Conservation (phyloP, 2,329 filamentous ascomycete genomes). For the Sarocladium oryzae region DNA sequence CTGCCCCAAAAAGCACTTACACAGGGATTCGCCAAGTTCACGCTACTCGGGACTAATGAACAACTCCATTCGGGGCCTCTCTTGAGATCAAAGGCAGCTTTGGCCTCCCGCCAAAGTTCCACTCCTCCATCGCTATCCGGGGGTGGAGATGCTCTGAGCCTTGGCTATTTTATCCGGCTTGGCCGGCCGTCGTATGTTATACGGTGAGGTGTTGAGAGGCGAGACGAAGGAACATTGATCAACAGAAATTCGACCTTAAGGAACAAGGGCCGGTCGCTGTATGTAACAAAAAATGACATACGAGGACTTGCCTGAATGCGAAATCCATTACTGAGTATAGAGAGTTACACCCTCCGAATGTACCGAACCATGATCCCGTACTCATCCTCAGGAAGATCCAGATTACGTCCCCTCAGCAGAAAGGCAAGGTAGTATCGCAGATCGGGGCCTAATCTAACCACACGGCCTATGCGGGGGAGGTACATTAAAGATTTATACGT, state of each 20-base stretch:
- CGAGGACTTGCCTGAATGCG: too few species aligned
- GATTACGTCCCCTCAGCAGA: neutral
- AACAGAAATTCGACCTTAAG: neutral
- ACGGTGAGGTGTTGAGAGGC: neutral
- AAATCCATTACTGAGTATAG: too few species aligned
- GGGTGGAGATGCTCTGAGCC: neutral
- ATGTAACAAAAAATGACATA: too few species aligned
- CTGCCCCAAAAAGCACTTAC: neutral
- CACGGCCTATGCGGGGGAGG: conserved; percentile 1
- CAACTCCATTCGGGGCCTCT: too few species aligned
- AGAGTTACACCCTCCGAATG: too few species aligned
- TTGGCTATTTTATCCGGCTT: conserved; percentile 5
- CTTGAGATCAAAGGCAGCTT: too few species aligned
- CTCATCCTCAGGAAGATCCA: neutral
- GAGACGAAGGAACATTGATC: neutral
- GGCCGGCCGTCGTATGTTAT: neutral
- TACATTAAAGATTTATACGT: neutral
- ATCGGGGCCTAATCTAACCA: neutral
- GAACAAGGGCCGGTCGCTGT: too few species aligned
- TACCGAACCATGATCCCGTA: neutral
- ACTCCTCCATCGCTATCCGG: neutral
- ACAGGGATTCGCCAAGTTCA: neutral
- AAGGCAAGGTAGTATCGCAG: neutral
- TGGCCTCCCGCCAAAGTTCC: neutral
- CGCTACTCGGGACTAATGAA: neutral